Evolutionary conservation across 306 rosid species (phyloP), one percentile per base, ranked within the genome.

Genomic region (Cyclanthera cordifolia): DNA sequence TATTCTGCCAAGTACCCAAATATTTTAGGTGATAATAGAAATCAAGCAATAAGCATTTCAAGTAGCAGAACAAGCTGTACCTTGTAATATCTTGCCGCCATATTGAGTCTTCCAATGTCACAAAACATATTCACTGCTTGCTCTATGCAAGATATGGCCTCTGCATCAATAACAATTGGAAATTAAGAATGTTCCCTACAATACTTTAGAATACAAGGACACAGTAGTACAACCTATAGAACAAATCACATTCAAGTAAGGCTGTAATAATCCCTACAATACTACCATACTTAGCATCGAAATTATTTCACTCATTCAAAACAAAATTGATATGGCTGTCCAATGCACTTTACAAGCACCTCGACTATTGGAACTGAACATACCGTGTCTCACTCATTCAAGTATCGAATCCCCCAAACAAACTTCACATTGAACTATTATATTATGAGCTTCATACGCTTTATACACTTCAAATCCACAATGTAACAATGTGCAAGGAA

Each of bases 41-140:
- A 71, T 56, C 12, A 53, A 52, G 59, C 49, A 30, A 11, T 32
- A 67, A 70, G 71, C 72, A 28, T 12, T 59, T 28, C 25, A 47
- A 46, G 9, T 59, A 45, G 54, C 53, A 32, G 67, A 5, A 20
- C 2, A 69, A 72, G 48, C 11, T 41, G 53, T 81, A 86, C 99
- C 97, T 93, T 93, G 53, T 77, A 85, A 76, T 83, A 88, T 75
- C 96, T 90, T 47, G 97, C 99, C 73, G 99, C 96, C 99, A 93
- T 88, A 66, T 81, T 87, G 72, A 93, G 94, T 82, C 97, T 84
- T 78, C 99, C 99, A 90, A 90, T 93, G 41, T 93, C 96, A 85
- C 99, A 93, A 64, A 86, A 60, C 74, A 87, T 77, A 82, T 83
- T 82, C 51, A 93, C 88, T 30, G 91, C 96, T 70, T 82, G 80